Conservation (phyloP, 768 basidiomycete genomes). For the Kwoniella heveanensis region DNA sequence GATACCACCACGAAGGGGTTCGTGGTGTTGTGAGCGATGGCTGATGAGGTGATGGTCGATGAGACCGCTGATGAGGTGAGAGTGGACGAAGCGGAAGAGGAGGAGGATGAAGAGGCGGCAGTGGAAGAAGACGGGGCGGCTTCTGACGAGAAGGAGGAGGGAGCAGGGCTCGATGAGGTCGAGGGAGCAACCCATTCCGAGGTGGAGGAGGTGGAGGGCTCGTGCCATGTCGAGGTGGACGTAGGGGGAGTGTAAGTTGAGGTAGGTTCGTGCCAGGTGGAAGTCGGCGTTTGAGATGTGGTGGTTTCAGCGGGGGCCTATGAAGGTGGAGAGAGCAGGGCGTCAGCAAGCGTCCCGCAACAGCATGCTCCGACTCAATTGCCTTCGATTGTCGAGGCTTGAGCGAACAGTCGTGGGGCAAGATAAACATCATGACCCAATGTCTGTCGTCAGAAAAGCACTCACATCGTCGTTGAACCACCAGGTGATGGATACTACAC, state of each 20-base stretch:
- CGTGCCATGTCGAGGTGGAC: conserved; percentile 15
- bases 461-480: conserved; percentile 42
- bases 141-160: conserved; percentile 23
- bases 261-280: conserved; percentile 27
- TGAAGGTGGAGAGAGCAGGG: background rate
- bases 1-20: conserved; percentile 40
- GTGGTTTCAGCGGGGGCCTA: conserved; percentile 22
- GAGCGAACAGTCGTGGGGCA: too few relatives aligned
- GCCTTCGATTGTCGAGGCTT: too few relatives aligned
- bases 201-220: conserved; percentile 21
- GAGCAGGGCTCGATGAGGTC: conserved; percentile 14
- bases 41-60: conserved; percentile 14
- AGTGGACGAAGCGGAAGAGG: conserved; percentile 30
- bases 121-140: conserved; percentile 32
- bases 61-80: conserved; percentile 20
- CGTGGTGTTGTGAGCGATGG: conserved; percentile 24
- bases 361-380: too few relatives aligned
- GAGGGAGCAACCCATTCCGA: conserved; percentile 13
- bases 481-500: conserved; percentile 43
- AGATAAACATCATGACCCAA: background rate
- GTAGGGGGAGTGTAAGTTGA: conserved; percentile 27
- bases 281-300: conserved; percentile 16
- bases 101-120: conserved; percentile 28
- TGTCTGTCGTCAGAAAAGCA: background rate
- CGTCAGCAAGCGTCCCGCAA: conserved; percentile 9